A percentile compares a stretch with the other conserved stretches of the same genome.
These are phyloP conservation scores for Termitomyces sp. DNA, from an alignment of 768 basidiomycete genomes.

Conservation along the genomic window DNA sequence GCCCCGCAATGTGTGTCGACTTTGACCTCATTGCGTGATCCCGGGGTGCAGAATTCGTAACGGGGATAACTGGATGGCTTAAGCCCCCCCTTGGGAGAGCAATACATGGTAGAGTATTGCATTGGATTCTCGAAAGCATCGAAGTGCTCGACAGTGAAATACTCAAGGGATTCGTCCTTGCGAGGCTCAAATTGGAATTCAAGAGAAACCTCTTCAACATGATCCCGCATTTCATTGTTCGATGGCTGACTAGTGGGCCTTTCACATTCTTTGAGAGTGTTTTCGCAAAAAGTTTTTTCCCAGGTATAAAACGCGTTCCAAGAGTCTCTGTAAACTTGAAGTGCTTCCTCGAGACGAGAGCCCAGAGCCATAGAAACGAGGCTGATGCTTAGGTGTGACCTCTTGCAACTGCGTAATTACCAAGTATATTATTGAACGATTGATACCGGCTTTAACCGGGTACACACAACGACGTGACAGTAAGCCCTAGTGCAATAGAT, in stretches of 20 bases:
- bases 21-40: constrained; percentile 26
- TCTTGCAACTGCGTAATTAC: no score
- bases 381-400: no score
- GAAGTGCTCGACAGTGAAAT: constrained; percentile 16
- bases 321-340: constrained; percentile 28
- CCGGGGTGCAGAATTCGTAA: constrained; percentile 48
- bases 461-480: no score
- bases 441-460: not conserved
- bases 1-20: not conserved
- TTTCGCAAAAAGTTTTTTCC: constrained; percentile 31
- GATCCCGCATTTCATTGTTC: not conserved
- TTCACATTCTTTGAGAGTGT: constrained; percentile 6
- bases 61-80: constrained; percentile 16
- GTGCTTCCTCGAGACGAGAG: constrained; percentile 17
- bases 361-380: constrained; percentile 11
- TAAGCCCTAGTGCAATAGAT: no score
- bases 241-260: not conserved
- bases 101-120: constrained; percentile 12
- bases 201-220: not conserved
- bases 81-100: no score
- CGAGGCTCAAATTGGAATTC: constrained; percentile 5
- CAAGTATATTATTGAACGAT: no score
- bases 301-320: constrained; percentile 48
- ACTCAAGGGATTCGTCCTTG: not conserved
- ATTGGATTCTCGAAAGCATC: constrained; percentile 4